Conservation (phyloP, 2,329 filamentous ascomycete genomes). For the Xylariaceae sp. region DNA sequence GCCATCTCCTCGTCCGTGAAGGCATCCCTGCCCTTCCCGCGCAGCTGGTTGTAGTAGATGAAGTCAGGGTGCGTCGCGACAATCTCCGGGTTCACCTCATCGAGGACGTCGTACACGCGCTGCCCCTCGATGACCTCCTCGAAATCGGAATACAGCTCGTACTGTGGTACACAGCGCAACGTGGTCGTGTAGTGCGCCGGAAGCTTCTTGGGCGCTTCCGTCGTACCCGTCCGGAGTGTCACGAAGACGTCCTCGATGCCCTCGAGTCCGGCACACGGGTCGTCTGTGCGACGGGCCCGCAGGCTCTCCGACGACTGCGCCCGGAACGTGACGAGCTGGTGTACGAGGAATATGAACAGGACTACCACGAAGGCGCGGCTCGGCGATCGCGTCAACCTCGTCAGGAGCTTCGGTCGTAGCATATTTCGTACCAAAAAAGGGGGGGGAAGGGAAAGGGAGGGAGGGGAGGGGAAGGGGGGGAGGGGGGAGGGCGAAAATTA, state of each 20-base stretch:
- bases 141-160: conserved; percentile 55
- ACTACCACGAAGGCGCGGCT: conserved; percentile 18
- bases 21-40: conserved; percentile 38
- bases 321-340: conserved; percentile 23
- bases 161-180: conserved; percentile 50
- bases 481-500: neutral
- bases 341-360: conserved; percentile 20
- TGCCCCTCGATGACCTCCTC: conserved; percentile 47
- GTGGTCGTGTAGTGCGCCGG: conserved; percentile 50
- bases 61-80: conserved; percentile 42
- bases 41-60: conserved; percentile 45
- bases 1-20: conserved; percentile 33
- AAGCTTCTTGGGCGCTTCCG: conserved; percentile 50
- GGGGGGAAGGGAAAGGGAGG: too few species aligned
- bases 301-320: conserved; percentile 11
- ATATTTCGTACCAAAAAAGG: neutral
- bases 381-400: conserved; percentile 18
- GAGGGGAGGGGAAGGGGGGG: too few species aligned
- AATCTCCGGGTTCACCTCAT: conserved; percentile 37
- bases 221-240: conserved; percentile 53
- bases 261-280: conserved; percentile 26
- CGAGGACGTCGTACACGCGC: conserved; percentile 45
- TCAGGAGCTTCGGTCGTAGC: conserved; percentile 11
- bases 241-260: conserved; percentile 50
- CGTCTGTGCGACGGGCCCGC: conserved; percentile 1